Evolutionary conservation across 768 basidiomycete genomes (phyloP).

Genomic region (Boletus subcaerulescens): DNA sequence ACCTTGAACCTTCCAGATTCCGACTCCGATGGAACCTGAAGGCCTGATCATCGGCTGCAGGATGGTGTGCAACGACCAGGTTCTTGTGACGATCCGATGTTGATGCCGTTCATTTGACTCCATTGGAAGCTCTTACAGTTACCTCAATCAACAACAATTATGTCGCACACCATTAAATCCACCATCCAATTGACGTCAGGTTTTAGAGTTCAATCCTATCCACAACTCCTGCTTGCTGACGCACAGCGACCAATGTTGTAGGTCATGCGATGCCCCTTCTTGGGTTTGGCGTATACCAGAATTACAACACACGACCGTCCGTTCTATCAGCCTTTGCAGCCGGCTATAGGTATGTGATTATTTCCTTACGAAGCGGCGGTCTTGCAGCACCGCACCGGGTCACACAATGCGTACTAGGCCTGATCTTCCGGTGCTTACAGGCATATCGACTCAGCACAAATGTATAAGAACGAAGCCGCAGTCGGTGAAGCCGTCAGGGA

Average conservation of each 20-base stretch:
- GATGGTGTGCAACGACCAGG: background rate
- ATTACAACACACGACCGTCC: conserved; percentile 52
- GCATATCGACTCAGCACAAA: conserved; percentile 72
- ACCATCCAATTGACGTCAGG: conserved; percentile 36
- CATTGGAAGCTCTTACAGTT: background rate
- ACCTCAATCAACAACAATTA: conserved; percentile 16
- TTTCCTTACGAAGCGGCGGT: background rate
- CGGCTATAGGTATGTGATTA: conserved; percentile 54
- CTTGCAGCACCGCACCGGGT: background rate
- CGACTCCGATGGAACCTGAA: conserved; percentile 1
- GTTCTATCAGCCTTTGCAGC: conserved; percentile 59
- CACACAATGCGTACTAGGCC: background rate
- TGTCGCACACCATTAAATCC: conserved; percentile 32
- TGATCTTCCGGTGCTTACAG: conserved; percentile 32
- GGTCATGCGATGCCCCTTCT: conserved; percentile 62
- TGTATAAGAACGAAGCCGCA: conserved; percentile 61
- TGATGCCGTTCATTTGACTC: conserved; percentile 3
- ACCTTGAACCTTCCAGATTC: background rate
- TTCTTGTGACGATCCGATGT: conserved; percentile 5
- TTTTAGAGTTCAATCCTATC: conserved; percentile 17
- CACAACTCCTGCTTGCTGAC: background rate
- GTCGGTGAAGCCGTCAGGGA: conserved; percentile 60
- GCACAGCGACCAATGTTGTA: conserved; percentile 10
- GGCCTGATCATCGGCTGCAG: background rate
- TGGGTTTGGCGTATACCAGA: conserved; percentile 72